Evolutionary conservation across 2,329 filamentous ascomycete species (phyloP), one percentile per base, ranked within the genome.

Genomic region (Beauveria australis): DNA sequence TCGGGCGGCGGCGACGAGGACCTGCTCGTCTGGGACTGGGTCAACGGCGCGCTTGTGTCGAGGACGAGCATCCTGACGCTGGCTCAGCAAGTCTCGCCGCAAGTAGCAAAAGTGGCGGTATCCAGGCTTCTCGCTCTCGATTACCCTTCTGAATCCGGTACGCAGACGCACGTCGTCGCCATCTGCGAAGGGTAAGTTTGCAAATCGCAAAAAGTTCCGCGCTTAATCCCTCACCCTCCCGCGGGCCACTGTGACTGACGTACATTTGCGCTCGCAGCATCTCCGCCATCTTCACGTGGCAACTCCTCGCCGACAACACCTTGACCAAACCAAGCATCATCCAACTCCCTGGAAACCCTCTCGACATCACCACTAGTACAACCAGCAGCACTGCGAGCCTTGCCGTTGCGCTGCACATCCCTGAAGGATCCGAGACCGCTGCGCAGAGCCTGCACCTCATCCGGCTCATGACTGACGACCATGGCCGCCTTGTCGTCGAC

Each of bases 1-100:
- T 96, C 92, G 6, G 94, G 91, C 10, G 93, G 93, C 53, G 94
- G 93, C 4, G 93, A 97, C 67, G 79, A 87, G 62, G 82, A 87
- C 64, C 69, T 99, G 10, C 84, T 88, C 63, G 77, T 92, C 0
- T 99, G 92, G 92, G 80, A 92, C 64, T 99, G 93, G 93, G 74
- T 76, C 47, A 74, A 73, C 0, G 81, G 81, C 18, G 73, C 71
- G 19, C 69, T 89, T 28, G 68, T 86, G 0, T 78, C 80, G 26
- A 84, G 78, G 66, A 72, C 81, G 2, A 79, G 82, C 62, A 65
- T 91, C 19, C 72, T 82, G 6, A 68, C 68, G 1, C 71, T 75
- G 7, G 77, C 78, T 1, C 71, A 72, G 59, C 67, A 74, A 24
- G 70, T 78, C 24, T 48, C 65, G 4, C 71, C 72, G 3, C 71